These are phyloP conservation scores for Fusarium vanettenii DNA, from an alignment of 2,329 filamentous ascomycete genomes.

Conservation along the genomic window DNA sequence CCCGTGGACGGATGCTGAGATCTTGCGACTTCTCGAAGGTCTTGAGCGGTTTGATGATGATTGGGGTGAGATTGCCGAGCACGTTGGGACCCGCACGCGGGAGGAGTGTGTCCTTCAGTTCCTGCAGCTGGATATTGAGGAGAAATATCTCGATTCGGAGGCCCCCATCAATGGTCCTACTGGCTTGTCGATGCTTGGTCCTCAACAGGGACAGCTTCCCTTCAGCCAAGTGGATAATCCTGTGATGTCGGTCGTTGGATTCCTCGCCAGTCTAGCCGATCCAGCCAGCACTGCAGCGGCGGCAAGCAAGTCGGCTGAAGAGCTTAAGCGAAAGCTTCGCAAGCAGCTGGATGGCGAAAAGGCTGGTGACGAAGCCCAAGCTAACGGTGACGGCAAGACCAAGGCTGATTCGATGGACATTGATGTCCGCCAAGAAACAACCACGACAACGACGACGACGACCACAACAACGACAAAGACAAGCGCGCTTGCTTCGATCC, in stretches of 20 bases:
- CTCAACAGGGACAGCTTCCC: constrained; percentile 82
- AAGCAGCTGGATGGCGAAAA: constrained; percentile 76
- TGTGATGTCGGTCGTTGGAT: constrained; percentile 94
- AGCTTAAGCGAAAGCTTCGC: constrained; percentile 83
- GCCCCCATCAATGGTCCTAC: constrained; percentile 61
- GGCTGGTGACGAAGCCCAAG: constrained; percentile 55
- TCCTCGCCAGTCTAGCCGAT: constrained; percentile 90
- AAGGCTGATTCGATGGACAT: constrained; percentile 74
- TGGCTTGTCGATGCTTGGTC: constrained; percentile 74
- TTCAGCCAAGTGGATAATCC: constrained; percentile 96
- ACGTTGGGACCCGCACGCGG: constrained; percentile 89
- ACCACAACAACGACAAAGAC: constrained; percentile 60
- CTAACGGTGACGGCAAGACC: constrained; percentile 70
- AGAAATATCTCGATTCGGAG: constrained; percentile 92
- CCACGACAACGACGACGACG: constrained; percentile 63
- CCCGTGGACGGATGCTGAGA: constrained; percentile 91
- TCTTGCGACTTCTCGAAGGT: constrained; percentile 88
- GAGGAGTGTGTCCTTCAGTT: constrained; percentile 99
- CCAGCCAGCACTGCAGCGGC: constrained; percentile 91
- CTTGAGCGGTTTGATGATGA: constrained; percentile 95
- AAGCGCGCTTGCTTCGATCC: constrained; percentile 76
- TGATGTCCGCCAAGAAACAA: constrained; percentile 66
- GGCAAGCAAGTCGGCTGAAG: constrained; percentile 86
- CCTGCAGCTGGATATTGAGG: constrained; percentile 94
- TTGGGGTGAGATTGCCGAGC: constrained; percentile 92